These are phyloP conservation scores for Serendipita sp. DNA, from an alignment of 768 basidiomycete species.

Conservation along the genomic window DNA sequence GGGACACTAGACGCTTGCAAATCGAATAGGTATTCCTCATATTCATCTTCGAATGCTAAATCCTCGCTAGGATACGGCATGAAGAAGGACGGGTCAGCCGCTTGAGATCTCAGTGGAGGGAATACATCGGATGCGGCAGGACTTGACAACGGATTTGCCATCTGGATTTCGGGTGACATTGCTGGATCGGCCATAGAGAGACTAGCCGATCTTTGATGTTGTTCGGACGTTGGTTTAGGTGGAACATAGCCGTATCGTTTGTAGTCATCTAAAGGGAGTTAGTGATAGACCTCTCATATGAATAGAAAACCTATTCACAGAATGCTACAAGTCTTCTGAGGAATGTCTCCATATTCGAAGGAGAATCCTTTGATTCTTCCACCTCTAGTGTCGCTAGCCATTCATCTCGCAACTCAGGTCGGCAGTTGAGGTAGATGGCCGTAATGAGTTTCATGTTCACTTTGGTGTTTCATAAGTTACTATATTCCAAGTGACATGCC, in stretches of 20 bases:
- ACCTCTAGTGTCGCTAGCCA: constrained; percentile 91
- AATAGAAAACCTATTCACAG: constrained; percentile 36
- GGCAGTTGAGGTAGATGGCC: constrained; percentile 90
- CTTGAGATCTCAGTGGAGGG: constrained; percentile 80
- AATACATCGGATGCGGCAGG: constrained; percentile 84
- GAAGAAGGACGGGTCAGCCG: constrained; percentile 68
- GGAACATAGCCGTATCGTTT: constrained; percentile 58
- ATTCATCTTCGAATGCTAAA: constrained; percentile 90
- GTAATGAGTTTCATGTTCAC: constrained; percentile 99
- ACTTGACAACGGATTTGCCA: constrained; percentile 67
- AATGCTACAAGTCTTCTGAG: constrained; percentile 79
- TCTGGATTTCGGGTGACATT: constrained; percentile 42
- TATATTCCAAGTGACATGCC: neutral
- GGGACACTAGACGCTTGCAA: constrained; percentile 54
- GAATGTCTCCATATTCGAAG: constrained; percentile 62
- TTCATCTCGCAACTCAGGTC: constrained; percentile 92
- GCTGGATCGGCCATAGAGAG: constrained; percentile 37
- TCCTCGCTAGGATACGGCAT: constrained; percentile 87
- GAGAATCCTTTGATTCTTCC: constrained; percentile 81
- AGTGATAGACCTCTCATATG: neutral
- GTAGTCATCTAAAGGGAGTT: constrained; percentile 52
- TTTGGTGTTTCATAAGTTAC: constrained; percentile 19
- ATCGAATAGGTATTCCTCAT: constrained; percentile 89
- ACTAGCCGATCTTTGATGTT: constrained; percentile 68
- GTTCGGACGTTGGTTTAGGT: constrained; percentile 32